Percentiles rank a stretch among this genome's conserved stretches.
Evolutionary conservation across 306 rosid species (phyloP).

Genomic region (Mimosa bimucronata): DNA sequence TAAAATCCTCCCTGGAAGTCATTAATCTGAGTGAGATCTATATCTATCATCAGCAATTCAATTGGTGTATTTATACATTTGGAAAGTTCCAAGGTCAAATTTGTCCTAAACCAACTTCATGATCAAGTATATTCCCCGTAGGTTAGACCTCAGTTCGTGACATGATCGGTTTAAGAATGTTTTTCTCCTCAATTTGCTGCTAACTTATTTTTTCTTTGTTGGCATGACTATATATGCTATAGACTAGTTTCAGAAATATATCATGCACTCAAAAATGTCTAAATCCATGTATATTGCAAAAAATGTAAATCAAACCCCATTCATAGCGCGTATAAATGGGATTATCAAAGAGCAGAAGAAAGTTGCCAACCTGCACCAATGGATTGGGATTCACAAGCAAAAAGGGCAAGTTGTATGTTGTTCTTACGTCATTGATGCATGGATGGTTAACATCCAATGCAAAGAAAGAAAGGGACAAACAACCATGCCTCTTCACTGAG

Average conservation of each 20-base stretch:
- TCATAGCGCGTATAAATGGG: background rate
- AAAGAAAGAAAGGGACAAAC: background rate
- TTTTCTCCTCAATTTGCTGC: background rate
- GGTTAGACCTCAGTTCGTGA: background rate
- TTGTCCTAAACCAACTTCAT: background rate
- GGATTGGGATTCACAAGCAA: background rate
- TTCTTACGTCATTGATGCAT: background rate
- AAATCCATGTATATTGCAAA: background rate
- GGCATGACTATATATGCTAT: background rate
- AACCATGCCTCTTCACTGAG: background rate
- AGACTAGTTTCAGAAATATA: background rate
- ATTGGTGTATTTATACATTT: background rate
- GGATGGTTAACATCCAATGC: background rate
- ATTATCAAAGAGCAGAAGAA: background rate
- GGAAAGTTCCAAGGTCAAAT: background rate
- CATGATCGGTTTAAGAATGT: background rate
- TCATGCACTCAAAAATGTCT: background rate
- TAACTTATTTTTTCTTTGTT: background rate
- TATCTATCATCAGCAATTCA: background rate
- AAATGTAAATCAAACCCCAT: background rate
- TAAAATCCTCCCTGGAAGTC: background rate
- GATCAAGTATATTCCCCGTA: background rate
- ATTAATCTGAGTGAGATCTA: background rate
- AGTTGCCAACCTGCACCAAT: background rate
- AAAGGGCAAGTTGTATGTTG: background rate